These are phyloP conservation scores for Monosporascus sp. DNA, from an alignment of 2,329 filamentous ascomycete genomes.

Conservation along the genomic window DNA sequence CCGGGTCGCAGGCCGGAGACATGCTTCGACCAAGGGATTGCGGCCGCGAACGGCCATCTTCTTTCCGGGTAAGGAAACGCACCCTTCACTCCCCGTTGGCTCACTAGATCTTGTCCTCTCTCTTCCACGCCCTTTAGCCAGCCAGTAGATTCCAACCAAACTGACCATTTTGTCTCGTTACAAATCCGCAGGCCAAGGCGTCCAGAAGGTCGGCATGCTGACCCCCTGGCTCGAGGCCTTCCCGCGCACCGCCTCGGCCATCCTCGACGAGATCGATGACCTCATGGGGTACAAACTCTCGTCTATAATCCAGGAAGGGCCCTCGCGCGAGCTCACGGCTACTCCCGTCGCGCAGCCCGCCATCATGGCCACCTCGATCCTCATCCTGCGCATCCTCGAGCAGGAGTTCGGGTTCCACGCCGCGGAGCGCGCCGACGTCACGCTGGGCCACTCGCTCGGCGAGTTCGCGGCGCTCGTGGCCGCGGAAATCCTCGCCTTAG, in stretches of 20 bases:
- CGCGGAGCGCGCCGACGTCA: slow-evolving; percentile 68
- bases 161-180: too few relatives aligned
- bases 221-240: slow-evolving; percentile 83
- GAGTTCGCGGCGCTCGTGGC: slow-evolving; percentile 90
- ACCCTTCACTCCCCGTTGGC: neutral
- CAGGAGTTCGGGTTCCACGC: slow-evolving; percentile 74
- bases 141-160: too few relatives aligned
- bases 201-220: slow-evolving; percentile 84
- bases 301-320: slow-evolving; percentile 71
- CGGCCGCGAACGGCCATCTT: slow-evolving; percentile 52
- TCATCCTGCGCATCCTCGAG: slow-evolving; percentile 84
- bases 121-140: neutral
- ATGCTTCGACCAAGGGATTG: slow-evolving; percentile 25
- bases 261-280: slow-evolving; percentile 81
- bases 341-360: slow-evolving; percentile 90
- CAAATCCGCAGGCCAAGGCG: slow-evolving; percentile 64
- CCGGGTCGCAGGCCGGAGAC: slow-evolving; percentile 8
- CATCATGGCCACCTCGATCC: slow-evolving; percentile 90
- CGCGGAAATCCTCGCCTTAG: slow-evolving; percentile 71
- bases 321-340: slow-evolving; percentile 68
- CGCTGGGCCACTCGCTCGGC: slow-evolving; percentile 83
- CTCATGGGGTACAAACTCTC: slow-evolving; percentile 71
- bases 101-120: slow-evolving; percentile 3
- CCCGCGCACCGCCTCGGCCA: slow-evolving; percentile 66
- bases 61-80: slow-evolving; percentile 45